Evolutionary conservation across 768 basidiomycete genomes (phyloP), one percentile per base, ranked within the genome.

Genomic region (Lentinula sp.): DNA sequence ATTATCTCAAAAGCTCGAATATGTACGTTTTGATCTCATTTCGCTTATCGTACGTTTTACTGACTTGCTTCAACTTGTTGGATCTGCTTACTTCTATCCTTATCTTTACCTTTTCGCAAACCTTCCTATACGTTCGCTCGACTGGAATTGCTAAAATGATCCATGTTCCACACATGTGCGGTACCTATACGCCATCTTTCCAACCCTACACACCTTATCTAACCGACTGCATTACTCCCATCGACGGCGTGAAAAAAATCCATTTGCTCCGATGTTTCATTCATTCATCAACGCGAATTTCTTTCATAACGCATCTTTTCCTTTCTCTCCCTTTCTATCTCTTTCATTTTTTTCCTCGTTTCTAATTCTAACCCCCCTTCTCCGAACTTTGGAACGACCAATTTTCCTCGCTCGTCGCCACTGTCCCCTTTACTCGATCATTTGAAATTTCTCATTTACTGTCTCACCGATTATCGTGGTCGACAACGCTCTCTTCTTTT

Each of bases 301-400:
- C 9, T 37, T 31, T 23, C 32, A 5, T 32, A 74, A 13, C 42
- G 16, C 16, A 43, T 43, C 16, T n/a, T 43, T n/a, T 51, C 50
- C 32, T 53, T 35, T 15, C 13, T 35, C 21, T 53, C 32, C 31
- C 15, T 21, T 23, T 51, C 21, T n/a, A 23, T 34, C 23, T 35
- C 31, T 39, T 53, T 53, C 51, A 28, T 28, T 39, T 35, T 21
- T 28, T 35, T 53, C 31, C 37, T 35, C 31, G 28, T 21, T 2
- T 35, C 32, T 51, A 1, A 10, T n/a, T 28, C 50, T 51, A 13
- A 23, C 50, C 32, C n/a, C 28, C 23, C 18, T 13, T 18, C 46
- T 48, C 3, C 21, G 2, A 18, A 21, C 9, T 3, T 48, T 18
- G 7, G 1, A 45, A 16, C 43, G 7, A 4, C 43, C 7, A 45